Evolutionary conservation across 192 early-diverging fungal species (phyloP).

Genomic region (Coemansia sp.): DNA sequence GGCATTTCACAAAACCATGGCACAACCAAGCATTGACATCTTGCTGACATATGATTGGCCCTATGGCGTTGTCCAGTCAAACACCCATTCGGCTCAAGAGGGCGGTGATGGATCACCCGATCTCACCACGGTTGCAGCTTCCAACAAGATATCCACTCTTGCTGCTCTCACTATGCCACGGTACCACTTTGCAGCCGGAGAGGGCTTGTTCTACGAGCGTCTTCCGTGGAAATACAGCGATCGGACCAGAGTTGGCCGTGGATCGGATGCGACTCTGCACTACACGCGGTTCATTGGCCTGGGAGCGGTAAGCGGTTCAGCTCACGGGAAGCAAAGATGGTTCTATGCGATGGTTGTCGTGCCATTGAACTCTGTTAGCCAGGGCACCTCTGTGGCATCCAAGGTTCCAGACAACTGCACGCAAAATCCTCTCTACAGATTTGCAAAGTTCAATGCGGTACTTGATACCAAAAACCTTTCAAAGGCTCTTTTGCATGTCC

Average conservation of each 20-base stretch:
- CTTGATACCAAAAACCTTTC: conserved; percentile 22
- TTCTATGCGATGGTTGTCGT: conserved; percentile 89
- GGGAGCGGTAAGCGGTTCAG: conserved; percentile 63
- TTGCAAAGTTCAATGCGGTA: conserved; percentile 12
- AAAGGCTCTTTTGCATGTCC: conserved; percentile 33
- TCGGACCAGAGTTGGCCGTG: conserved; percentile 25
- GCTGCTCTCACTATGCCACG: conserved; percentile 67
- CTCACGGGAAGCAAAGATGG: conserved; percentile 74
- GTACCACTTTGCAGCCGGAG: conserved; percentile 83
- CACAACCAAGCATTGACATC: conserved; percentile 65
- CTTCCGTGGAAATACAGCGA: conserved; percentile 68
- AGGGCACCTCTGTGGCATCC: conserved; percentile 20
- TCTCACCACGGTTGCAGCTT: conserved; percentile 14
- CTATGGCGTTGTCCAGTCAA: conserved; percentile 31
- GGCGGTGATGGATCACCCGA: background rate
- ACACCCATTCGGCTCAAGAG: conserved; percentile 10
- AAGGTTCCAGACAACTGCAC: conserved; percentile 60
- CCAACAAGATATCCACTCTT: conserved; percentile 44
- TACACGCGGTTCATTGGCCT: conserved; percentile 85
- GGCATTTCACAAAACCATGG: conserved; percentile 27
- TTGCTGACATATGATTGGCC: conserved; percentile 88
- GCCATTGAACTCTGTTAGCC: conserved; percentile 59
- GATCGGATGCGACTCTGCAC: conserved; percentile 15
- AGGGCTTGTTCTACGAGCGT: conserved; percentile 77
- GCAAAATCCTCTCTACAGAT: conserved; percentile 51